Evolutionary conservation across 176 grass and related monocot genomes (phyloP).

Genomic region (Cymbopogon citratus): DNA sequence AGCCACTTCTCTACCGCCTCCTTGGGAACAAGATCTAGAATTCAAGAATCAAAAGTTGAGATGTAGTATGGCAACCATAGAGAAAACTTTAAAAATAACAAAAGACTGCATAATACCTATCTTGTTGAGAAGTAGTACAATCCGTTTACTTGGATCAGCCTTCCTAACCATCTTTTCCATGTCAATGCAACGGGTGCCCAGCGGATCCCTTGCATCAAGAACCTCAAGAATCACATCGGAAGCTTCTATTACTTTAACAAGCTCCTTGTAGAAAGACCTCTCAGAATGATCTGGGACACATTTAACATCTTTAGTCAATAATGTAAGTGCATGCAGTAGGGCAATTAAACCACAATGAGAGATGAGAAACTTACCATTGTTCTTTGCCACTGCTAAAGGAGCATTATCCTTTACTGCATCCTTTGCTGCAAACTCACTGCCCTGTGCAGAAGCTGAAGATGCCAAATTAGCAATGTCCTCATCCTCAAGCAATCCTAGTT

Average conservation of each 20-base stretch:
- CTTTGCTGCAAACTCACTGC: slow-evolving; percentile 40
- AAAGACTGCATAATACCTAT: slow-evolving; percentile 45
- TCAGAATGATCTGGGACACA: slow-evolving; percentile 77
- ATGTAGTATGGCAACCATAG: not conserved
- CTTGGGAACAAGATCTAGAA: slow-evolving; percentile 77
- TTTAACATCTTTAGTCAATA: not conserved
- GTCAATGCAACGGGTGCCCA: slow-evolving; percentile 73
- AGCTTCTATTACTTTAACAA: slow-evolving; percentile 90
- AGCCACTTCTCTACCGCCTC: slow-evolving; percentile 86
- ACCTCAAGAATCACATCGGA: slow-evolving; percentile 93
- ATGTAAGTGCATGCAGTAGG: not conserved
- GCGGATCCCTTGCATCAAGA: slow-evolving; percentile 80
- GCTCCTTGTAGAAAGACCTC: slow-evolving; percentile 93
- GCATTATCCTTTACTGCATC: slow-evolving; percentile 28
- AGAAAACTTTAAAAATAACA: not conserved
- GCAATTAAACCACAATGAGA: not conserved
- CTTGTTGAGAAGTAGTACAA: slow-evolving; percentile 92
- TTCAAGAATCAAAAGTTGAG: not conserved
- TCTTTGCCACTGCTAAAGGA: slow-evolving; percentile 37
- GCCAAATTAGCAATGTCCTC: slow-evolving; percentile 56
- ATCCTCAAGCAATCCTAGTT: slow-evolving; percentile 59
- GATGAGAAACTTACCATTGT: slow-evolving; percentile 52
- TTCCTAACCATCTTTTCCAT: slow-evolving; percentile 87
- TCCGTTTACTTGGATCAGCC: slow-evolving; percentile 63
- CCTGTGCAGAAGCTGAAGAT: slow-evolving; percentile 38